Evolutionary conservation across 2,329 filamentous ascomycete genomes (phyloP).

Genomic region (Paecilomyces dactylethromorphus): DNA sequence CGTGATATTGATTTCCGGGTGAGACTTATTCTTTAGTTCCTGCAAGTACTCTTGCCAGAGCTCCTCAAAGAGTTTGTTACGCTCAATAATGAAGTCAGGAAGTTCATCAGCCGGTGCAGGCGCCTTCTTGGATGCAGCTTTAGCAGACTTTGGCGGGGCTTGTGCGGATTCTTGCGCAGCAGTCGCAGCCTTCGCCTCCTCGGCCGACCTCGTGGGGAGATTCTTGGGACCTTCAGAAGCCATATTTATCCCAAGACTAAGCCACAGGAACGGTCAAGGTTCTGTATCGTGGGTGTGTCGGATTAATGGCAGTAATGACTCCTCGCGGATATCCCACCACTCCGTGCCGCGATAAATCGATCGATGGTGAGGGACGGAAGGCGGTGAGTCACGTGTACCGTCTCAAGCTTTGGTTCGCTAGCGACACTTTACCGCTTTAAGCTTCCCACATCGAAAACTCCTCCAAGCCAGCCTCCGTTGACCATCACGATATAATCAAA

Average conservation of each 20-base stretch:
- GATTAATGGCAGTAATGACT: constrained; percentile 1
- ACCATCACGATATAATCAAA: constrained; percentile 15
- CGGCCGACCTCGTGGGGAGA: constrained; percentile 28
- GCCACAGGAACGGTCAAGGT: background rate
- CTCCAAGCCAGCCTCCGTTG: constrained; percentile 18
- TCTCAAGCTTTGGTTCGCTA: constrained; percentile 24
- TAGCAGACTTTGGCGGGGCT: constrained; percentile 28
- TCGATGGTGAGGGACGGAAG: constrained; percentile 20
- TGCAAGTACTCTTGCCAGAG: constrained; percentile 79
- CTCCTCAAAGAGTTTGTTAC: constrained; percentile 80
- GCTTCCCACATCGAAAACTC: constrained; percentile 39
- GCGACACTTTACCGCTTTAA: constrained; percentile 38
- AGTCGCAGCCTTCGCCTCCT: constrained; percentile 17
- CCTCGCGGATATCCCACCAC: background rate
- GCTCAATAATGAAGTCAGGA: constrained; percentile 73
- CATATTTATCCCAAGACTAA: constrained; percentile 16
- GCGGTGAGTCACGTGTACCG: constrained; percentile 28
- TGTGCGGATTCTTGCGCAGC: constrained; percentile 15
- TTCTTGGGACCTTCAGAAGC: constrained; percentile 29
- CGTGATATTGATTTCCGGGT: constrained; percentile 43
- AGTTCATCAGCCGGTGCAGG: constrained; percentile 33
- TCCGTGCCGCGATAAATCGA: constrained; percentile 3
- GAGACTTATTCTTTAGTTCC: constrained; percentile 54
- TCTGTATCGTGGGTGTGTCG: constrained; percentile 6
- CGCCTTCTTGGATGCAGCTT: constrained; percentile 14